Evolutionary conservation across 202 grass and related monocot species (phyloP), one percentile per base, ranked within the genome.

Genomic region (Carex sylvatica): DNA sequence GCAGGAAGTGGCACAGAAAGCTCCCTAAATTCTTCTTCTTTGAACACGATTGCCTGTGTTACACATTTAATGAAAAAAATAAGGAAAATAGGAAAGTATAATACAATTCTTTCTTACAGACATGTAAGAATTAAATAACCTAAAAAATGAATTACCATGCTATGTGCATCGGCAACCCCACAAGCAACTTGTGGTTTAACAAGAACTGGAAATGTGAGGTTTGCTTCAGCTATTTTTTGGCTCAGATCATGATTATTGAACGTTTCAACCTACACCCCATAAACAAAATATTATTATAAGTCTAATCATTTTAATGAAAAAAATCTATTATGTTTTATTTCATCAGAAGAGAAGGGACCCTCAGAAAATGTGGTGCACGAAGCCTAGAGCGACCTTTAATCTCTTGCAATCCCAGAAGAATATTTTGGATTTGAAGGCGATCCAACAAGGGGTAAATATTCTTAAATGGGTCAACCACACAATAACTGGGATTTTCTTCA

Each of bases 141-240:
- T 49, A 59, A 52, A 56, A 4, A 90, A 87, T 22, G 80, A 40
- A 22, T 47, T 91, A 98, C 95, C 95, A 98, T 98, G 86, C 90
- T 95, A 80, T 98, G 95, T 33, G 95, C 92, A 95, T 93, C 92
- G 53, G 90, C 79, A 72, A 98, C 92, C 73, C 95, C 95, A 78
- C 95, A 98, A 81, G 95, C 95, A 61, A 98, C 91, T 93, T 93
- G 92, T 80, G 95, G 92, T 68, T 98, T 98, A 72, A 98, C 91
- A 73, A 98, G 94, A 65, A 98, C 64, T 70, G 95, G 95, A 82
- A 95, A 98, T 24, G 74, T 87, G 79, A 95, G 87, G 61, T 93
- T 95, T 60, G 87, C 84, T 89, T 88, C 82, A 11, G 68, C 60
- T 84, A 98, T 38, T 72, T 88, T 88, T 56, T 89, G 86, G n/a